Conservation (phyloP, 2,329 filamentous ascomycete genomes). For the Fusarium zealandicum region DNA sequence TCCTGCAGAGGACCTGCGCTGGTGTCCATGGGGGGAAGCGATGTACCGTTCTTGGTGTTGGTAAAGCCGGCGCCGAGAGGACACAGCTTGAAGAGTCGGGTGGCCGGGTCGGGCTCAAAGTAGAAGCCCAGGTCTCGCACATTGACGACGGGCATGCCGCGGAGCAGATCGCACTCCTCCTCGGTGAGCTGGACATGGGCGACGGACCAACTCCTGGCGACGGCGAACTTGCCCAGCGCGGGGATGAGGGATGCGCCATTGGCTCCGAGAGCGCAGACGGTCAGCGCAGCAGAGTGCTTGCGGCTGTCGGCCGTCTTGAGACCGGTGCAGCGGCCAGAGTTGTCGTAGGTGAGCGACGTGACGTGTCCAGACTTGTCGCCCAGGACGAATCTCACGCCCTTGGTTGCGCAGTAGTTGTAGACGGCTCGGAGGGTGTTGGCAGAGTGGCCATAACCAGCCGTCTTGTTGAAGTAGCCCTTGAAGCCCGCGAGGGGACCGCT, state of each 20-base stretch:
- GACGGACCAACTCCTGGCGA: conserved; percentile 11
- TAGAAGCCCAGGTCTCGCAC: conserved; percentile 12
- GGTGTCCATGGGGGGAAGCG: neutral
- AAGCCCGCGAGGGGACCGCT: conserved; percentile 5
- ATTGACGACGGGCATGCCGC: conserved; percentile 13
- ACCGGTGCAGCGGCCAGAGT: neutral
- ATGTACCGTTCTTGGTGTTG: conserved; percentile 7
- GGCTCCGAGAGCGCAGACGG: conserved; percentile 5
- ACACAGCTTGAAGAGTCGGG: conserved; percentile 15
- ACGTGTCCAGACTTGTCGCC: conserved; percentile 9
- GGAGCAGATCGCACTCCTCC: conserved; percentile 11
- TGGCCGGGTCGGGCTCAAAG: conserved; percentile 13
- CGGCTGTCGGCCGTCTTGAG: conserved; percentile 4
- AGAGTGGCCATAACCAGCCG: conserved; percentile 2
- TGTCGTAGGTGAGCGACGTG: neutral
- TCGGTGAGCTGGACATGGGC: conserved; percentile 14
- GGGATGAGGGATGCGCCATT: conserved; percentile 5
- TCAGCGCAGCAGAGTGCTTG: conserved; percentile 1
- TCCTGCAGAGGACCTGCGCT: neutral
- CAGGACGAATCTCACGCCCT: conserved; percentile 10
- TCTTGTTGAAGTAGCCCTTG: conserved; percentile 12
- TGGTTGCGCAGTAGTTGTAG: conserved; percentile 1
- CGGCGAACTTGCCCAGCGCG: neutral
- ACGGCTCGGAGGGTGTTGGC: conserved; percentile 6
- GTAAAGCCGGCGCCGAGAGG: conserved; percentile 17